phyloP scores from a whole-genome alignment of 140 eudicot species.

The Bidens hawaiensis region DNA sequence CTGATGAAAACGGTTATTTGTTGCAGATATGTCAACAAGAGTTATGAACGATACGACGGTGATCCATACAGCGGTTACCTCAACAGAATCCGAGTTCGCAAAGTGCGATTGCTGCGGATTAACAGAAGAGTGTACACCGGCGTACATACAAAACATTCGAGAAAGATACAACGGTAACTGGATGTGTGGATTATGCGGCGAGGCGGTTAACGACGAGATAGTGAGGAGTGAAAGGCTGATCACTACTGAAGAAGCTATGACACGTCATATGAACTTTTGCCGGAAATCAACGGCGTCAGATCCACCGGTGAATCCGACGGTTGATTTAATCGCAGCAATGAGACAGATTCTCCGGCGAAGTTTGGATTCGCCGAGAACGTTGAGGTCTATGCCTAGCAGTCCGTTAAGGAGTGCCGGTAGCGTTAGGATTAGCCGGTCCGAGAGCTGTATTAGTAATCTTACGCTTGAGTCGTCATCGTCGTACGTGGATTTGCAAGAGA shows the following conservation, averaged over 20 bases:
- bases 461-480: constrained; percentile 12
- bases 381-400: constrained; percentile 46
- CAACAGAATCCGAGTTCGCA: constrained; percentile 31
- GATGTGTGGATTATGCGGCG: constrained; percentile 89
- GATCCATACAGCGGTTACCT: constrained; percentile 19
- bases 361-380: constrained; percentile 46
- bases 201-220: constrained; percentile 65
- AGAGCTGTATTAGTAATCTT: constrained; percentile 22
- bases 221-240: constrained; percentile 36
- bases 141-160: constrained; percentile 41
- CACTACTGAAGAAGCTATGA: constrained; percentile 56
- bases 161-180: constrained; percentile 65
- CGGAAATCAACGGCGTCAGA: constrained; percentile 30
- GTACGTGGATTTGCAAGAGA: constrained; percentile 18
- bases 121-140: constrained; percentile 66
- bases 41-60: constrained; percentile 37
- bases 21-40: constrained; percentile 35
- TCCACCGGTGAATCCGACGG: constrained; percentile 35
- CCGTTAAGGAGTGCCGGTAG: constrained; percentile 22
- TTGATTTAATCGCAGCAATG: constrained; percentile 55
- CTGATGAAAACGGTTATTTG: background rate
- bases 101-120: constrained; percentile 73
- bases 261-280: constrained; percentile 63
- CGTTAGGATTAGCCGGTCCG: constrained; percentile 28
- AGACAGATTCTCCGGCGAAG: constrained; percentile 49